Evolutionary conservation across 768 basidiomycete genomes (phyloP), one percentile per base, ranked within the genome.

Genomic region (Baorangia bicolor): DNA sequence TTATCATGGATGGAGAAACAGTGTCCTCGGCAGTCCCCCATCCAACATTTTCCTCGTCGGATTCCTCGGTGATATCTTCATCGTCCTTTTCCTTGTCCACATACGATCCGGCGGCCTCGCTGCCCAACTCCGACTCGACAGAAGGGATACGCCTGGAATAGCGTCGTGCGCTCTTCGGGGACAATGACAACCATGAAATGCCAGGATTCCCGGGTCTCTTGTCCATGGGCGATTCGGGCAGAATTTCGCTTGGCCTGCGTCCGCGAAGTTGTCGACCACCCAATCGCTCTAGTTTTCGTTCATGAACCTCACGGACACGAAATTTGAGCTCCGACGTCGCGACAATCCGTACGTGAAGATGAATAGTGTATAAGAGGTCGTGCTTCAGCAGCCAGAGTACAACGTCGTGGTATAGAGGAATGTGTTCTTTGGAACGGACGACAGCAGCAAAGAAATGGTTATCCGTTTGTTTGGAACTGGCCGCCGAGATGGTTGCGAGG

Each of bases 371-470:
- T 18, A 98, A 76, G 59, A 98, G 78, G 65, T 93, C 93, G 38
- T 86, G 84, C 66, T 90, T 90, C 35, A 98, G 78, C 78, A 98
- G 83, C 96, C 95, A 98, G 35, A 89, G 74, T 12, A 98, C 84
- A 30, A 95, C 90, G 27, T 92, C 85, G 59, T 88, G 81, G 70
- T 90, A 96, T 48, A 85, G 69, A 5, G 81, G 78, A 28, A 93
- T 81, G 12, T 80, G 75, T 37, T 88, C 86, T 64, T 87, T 86
- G 21, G 79, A 73, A 44, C 83, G 78, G 16, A 91, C 87, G 42
- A 97, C 84, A 11, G 90, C 82, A 16, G 87, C 87, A 58, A 88
- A 90, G 71, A 94, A 94, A 57, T 92, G 87, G 56, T 83, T 87
- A 33, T 84, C 82, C 16, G 74, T 76, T 64, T 84, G 81, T 60